Evolutionary conservation across 2,329 filamentous ascomycete species (phyloP).

Genomic region (Alternaria conjuncta): DNA sequence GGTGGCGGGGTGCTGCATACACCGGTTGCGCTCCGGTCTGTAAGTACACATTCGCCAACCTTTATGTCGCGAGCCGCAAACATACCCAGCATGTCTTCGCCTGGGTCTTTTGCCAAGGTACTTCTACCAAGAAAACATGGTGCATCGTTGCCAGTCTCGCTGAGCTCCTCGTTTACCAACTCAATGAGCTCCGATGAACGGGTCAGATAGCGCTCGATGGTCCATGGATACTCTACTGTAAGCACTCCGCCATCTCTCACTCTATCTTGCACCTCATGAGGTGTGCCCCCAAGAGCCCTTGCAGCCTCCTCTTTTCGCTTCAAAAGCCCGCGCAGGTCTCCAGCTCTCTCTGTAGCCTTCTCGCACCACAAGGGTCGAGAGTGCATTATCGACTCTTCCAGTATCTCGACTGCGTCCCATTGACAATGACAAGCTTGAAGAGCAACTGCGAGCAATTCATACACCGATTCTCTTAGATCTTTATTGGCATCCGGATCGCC

Average conservation of each 20-base stretch:
- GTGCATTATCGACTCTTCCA: neutral
- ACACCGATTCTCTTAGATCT: neutral
- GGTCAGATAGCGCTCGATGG: constrained; percentile 6
- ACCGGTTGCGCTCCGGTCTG: constrained; percentile 13
- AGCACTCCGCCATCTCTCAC: constrained; percentile 20
- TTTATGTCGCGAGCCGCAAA: constrained; percentile 10
- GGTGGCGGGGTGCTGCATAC: constrained; percentile 23
- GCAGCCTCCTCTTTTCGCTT: constrained; percentile 16
- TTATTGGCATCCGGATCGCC: constrained; percentile 12
- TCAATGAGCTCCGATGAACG: constrained; percentile 8
- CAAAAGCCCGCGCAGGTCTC: constrained; percentile 6
- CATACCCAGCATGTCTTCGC: constrained; percentile 16
- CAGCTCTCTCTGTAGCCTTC: constrained; percentile 2
- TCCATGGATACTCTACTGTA: constrained; percentile 22
- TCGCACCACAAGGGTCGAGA: neutral
- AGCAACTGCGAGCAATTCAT: constrained; percentile 22
- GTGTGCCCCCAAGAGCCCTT: constrained; percentile 4
- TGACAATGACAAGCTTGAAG: constrained; percentile 32
- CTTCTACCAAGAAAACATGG: constrained; percentile 7
- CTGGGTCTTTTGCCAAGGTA: neutral
- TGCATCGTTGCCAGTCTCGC: neutral
- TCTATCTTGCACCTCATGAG: constrained; percentile 17
- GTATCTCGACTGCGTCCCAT: constrained; percentile 21
- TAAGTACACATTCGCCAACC: constrained; percentile 20
- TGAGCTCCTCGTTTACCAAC: constrained; percentile 2